phyloP scores from a whole-genome alignment of 495 filamentous ascomycete genomes.

The Aspergillus asperescens region DNA sequence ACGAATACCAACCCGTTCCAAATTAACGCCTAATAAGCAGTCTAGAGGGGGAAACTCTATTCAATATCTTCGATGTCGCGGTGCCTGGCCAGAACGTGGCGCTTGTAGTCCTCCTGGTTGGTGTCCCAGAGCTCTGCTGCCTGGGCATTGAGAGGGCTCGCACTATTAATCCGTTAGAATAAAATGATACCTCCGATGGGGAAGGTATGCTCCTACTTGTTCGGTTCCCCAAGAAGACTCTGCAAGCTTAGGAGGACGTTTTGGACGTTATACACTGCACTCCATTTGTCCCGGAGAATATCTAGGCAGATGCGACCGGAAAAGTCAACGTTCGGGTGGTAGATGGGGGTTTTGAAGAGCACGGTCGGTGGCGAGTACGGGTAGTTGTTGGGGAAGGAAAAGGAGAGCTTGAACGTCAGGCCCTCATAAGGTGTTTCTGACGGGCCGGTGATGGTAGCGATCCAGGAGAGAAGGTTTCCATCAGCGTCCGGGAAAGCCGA shows the following conservation, averaged over 20 bases:
- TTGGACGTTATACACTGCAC: conserved; percentile 88
- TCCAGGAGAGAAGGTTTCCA: conserved; percentile 87
- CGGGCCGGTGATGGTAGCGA: conserved; percentile 87
- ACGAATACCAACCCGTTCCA: conserved; percentile 7
- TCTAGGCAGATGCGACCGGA: conserved; percentile 90
- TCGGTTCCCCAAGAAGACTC: conserved; percentile 92
- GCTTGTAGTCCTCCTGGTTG: conserved; percentile 81
- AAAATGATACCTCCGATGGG: conserved; percentile 6
- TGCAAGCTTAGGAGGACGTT: conserved; percentile 90
- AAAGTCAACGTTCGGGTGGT: conserved; percentile 92
- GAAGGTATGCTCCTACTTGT: conserved; percentile 63
- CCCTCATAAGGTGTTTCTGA: conserved; percentile 85
- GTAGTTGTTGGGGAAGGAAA: conserved; percentile 87
- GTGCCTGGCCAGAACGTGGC: conserved; percentile 59
- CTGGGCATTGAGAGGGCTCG: conserved; percentile 92
- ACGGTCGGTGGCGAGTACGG: conserved; percentile 91
- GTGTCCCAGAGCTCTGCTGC: conserved; percentile 95
- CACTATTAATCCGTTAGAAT: conserved; percentile 44
- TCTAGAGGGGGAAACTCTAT: conserved; percentile 16
- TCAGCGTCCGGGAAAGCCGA: conserved; percentile 90
- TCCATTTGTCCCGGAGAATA: conserved; percentile 98
- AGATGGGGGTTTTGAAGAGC: conserved; percentile 88
- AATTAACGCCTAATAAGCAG: conserved; percentile 6
- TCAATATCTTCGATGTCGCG: conserved; percentile 56
- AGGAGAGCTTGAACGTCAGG: conserved; percentile 88